Base-by-base conservation (phyloP, 2,329 filamentous ascomycete genomes). In the Chaetomiaceae sp. region DNA sequence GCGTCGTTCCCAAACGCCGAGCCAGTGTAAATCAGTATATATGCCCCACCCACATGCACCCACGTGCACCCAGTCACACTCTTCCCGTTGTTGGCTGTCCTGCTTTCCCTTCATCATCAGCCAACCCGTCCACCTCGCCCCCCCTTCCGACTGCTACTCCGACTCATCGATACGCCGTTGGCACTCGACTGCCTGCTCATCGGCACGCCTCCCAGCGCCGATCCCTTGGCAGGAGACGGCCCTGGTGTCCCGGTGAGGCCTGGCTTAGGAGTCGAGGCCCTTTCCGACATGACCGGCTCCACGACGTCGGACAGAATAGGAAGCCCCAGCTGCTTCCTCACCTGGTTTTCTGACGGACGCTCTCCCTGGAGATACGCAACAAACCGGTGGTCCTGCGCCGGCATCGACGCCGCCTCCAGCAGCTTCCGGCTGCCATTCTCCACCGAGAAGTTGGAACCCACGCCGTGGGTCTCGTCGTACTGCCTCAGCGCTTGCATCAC, bases 401-500 rank as follows among this genome's bases (percentile, higher is more conserved):
- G 74, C 8, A 70, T 67, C 3, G 78, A 73, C 21, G 80, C 77
- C 27, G 75, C 73, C 62, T 82, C 76, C n/a, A 84, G 73, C 8
- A 82, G 68, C 58, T 73, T 76, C 48, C 79, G 77, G 50, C 79
- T 73, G 25, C 79, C 78, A 53, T 75, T 76, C 37, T 75, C 71
- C 5, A 72, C 69, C 54, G 81, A 76, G n/a, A 84, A 73, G 51
- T 81, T 80, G 29, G 79, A 73, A 2, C 80, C 80, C 2, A 73
- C 69, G 55, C 77, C 79, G 62, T 81, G 73, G 4, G 68, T 68
- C 51, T 73, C 69, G 62, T 80, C 76, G 58, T 82, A 84, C 58
- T 78, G 75, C 63, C 77, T 76, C 60, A 80, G 77, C 56, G 78
- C 74, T 32, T 76, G 76, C 71, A 86, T 81, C 43, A 85, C 75